Evolutionary conservation across 2,329 filamentous ascomycete genomes (phyloP).

Genomic region (Cucurbitaria berberidis): DNA sequence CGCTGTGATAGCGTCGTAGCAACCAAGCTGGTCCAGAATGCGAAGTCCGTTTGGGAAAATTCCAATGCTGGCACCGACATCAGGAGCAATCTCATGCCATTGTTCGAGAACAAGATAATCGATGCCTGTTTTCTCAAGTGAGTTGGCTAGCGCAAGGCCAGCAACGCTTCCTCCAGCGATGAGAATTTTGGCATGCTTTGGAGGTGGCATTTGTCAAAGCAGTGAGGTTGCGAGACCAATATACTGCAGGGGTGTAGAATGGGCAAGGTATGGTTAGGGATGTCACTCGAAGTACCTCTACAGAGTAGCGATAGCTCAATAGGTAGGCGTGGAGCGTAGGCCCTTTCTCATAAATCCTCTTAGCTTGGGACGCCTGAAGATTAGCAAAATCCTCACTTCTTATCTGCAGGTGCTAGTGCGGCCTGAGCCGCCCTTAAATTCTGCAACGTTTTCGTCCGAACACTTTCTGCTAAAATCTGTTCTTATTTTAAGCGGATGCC

Average conservation of each 20-base stretch:
- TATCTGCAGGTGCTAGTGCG: not conserved
- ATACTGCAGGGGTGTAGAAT: not conserved
- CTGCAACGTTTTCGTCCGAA: not conserved
- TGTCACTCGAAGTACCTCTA: too few species aligned
- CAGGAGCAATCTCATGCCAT: constrained; percentile 14
- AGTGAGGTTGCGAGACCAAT: not conserved
- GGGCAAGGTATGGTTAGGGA: not conserved
- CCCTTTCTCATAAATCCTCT: too few species aligned
- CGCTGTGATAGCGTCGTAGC: constrained; percentile 6
- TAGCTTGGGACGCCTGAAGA: too few species aligned
- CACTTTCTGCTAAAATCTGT: too few species aligned
- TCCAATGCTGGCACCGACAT: constrained; percentile 24
- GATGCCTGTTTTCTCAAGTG: constrained; percentile 15
- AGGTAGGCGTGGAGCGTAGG: too few species aligned
- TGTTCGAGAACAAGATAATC: constrained; percentile 24
- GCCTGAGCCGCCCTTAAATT: too few species aligned
- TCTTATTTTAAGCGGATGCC: too few species aligned
- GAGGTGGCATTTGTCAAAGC: not conserved
- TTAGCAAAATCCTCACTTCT: too few species aligned
- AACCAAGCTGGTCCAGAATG: constrained; percentile 27
- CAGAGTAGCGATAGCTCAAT: too few species aligned
- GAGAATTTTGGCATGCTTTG: constrained; percentile 3
- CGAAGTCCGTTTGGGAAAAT: constrained; percentile 20
- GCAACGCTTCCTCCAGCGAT: constrained; percentile 22
- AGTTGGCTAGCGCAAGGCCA: constrained; percentile 18